Evolutionary conservation across 2,329 filamentous ascomycete genomes (phyloP), one percentile per base, ranked within the genome.

Genomic region (Monosporascus sp.): DNA sequence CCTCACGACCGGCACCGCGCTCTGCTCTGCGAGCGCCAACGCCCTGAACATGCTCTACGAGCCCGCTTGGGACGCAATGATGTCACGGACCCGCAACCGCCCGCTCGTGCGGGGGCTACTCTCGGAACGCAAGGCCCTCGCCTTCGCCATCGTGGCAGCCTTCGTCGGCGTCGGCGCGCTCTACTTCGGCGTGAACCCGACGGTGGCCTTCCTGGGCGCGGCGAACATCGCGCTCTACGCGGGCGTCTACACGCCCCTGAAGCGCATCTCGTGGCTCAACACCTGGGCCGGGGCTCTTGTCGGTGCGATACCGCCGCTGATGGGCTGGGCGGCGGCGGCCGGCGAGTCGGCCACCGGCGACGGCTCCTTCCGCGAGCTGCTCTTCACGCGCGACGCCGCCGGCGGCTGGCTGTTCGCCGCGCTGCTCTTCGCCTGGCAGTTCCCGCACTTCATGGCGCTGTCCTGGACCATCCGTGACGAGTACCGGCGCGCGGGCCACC

Each of bases 21-120:
- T 97, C 20, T 94, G 90, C 69, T 89, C 84, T n/a, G 90, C 92
- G 44, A 90, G 88, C 54, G 94, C 94, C 44, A 99, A 99, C 68
- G 84, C 94, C 2, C 78, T 97, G 60, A 99, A 99, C 72, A 99
- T 99, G 94, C 84, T 97, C 54, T 91, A 97, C 72, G 94, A 99
- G 72, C 89, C 86, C 9, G 79, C 85, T 54, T 92, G 92, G 66
- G 94, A 99, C 70, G 90, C 91, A 46, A 84, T 88, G 64, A 99
- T 99, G 94, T 85, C 82, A 37, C 84, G 94, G n/a, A 99, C 94
- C 2, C 82, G 90, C 27, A 97, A 97, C 62, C 76, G 94, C 5
- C 94, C 94, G 0, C 77, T 99, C 1, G 94, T 97, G 3, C 83
- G 94, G 47, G 84, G 84, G 7, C 81, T 99, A 1, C 77, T 99